Percentiles rank a stretch among this genome's conserved stretches.
These are phyloP conservation scores for Saccharum officinarum DNA, from an alignment of 176 grass and related monocot genomes.

Conservation along the genomic window DNA sequence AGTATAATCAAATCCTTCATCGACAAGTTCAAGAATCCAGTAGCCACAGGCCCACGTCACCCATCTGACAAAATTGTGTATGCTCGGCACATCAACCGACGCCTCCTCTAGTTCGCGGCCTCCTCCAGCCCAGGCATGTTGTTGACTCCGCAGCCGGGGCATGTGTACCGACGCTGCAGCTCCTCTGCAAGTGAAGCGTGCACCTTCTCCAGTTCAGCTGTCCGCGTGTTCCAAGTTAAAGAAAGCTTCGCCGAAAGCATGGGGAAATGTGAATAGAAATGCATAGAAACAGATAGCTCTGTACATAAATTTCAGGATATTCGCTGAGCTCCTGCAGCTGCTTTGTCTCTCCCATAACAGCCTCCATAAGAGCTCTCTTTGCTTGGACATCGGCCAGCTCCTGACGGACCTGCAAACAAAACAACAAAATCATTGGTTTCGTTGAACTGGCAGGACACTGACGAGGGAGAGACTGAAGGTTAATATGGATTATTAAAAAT, in stretches of 20 bases:
- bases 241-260: conserved; percentile 23
- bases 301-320: conserved; percentile 56
- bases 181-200: conserved; percentile 68
- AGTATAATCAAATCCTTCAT: too few relatives aligned
- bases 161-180: conserved; percentile 47
- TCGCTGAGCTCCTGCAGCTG: conserved; percentile 54
- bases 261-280: background rate
- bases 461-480: too few relatives aligned
- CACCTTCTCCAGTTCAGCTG: conserved; percentile 51
- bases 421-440: background rate
- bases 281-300: background rate
- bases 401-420: conserved; percentile 47
- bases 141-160: conserved; percentile 64
- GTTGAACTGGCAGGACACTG: background rate
- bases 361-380: conserved; percentile 62
- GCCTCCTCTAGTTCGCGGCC: conserved; percentile 2
- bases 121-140: conserved; percentile 54
- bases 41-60: background rate
- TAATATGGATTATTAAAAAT: too few relatives aligned
- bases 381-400: conserved; percentile 59
- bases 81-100: background rate
- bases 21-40: background rate
- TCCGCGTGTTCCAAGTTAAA: conserved; percentile 70
- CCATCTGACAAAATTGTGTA: background rate
- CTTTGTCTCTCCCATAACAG: conserved; percentile 67